Evolutionary conservation across 2,329 filamentous ascomycete species (phyloP).

Genomic region (Madurella mycetomatis): DNA sequence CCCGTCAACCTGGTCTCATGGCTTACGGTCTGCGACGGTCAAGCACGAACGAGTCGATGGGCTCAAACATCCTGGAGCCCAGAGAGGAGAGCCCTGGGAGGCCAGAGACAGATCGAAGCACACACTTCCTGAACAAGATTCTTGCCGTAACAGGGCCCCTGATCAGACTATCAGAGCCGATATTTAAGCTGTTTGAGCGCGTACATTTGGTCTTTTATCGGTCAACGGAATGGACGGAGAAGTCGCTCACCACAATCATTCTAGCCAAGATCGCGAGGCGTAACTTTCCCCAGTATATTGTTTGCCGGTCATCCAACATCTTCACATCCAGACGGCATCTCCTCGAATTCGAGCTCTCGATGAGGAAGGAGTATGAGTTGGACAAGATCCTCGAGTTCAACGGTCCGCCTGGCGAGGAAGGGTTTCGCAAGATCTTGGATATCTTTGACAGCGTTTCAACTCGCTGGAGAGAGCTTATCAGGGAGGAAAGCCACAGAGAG

Average conservation of each 20-base stretch:
- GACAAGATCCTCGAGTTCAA: conserved; percentile 79
- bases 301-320: conserved; percentile 84
- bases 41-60: conserved; percentile 53
- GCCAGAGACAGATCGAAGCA: conserved; percentile 58
- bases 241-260: conserved; percentile 91
- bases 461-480: conserved; percentile 71
- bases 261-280: conserved; percentile 82
- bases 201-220: conserved; percentile 95
- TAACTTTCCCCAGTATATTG: conserved; percentile 86
- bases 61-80: conserved; percentile 39
- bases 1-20: conserved; percentile 69
- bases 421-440: conserved; percentile 62
- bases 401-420: conserved; percentile 61
- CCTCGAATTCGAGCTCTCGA: conserved; percentile 83
- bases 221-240: conserved; percentile 95
- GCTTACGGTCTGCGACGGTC: conserved; percentile 63
- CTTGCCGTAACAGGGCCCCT: conserved; percentile 74
- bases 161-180: conserved; percentile 68
- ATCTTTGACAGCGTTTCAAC: conserved; percentile 72
- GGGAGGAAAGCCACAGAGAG: conserved; percentile 74
- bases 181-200: conserved; percentile 81
- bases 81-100: conserved; percentile 36
- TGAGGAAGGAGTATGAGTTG: conserved; percentile 75
- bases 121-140: conserved; percentile 74
- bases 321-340: conserved; percentile 72